Conservation (phyloP, 495 filamentous ascomycete genomes). For the Penicillium crystallinum region DNA sequence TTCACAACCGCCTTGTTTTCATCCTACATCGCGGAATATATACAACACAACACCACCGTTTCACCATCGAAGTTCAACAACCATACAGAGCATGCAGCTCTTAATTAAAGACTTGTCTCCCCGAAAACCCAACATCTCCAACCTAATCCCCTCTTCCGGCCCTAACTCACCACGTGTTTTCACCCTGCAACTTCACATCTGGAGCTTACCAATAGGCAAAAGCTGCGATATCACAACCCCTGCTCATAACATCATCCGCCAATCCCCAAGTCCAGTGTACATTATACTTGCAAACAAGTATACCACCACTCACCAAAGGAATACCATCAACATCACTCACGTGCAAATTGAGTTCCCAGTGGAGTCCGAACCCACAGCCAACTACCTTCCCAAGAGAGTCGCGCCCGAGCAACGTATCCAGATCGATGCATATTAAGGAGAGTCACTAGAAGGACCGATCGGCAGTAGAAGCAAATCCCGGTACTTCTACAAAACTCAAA, state of each 20-base stretch:
- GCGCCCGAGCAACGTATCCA: neutral
- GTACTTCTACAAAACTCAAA: neutral
- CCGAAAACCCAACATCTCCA: neutral
- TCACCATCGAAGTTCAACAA: too few species aligned
- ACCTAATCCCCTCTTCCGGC: neutral
- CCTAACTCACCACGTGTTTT: neutral
- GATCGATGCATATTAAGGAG: neutral
- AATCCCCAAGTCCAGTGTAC: too few species aligned
- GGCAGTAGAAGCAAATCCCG: conserved; percentile 1
- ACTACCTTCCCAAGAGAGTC: conserved; percentile 1
- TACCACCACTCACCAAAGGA: too few species aligned
- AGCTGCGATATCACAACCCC: neutral
- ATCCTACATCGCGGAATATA: too few species aligned
- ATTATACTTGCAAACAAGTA: too few species aligned
- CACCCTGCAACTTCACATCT: neutral
- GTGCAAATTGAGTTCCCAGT: conserved; percentile 6
- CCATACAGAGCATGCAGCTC: too few species aligned
- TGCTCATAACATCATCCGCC: neutral
- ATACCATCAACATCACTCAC: neutral
- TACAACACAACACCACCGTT: too few species aligned
- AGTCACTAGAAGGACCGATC: neutral
- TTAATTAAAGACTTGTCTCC: neutral
- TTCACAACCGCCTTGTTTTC: too few species aligned
- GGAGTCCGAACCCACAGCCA: conserved; percentile 24
- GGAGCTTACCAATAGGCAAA: too few species aligned